Evolutionary conservation across 352 stramenopile species (phyloP).

Genomic region (Pythium biforme): DNA sequence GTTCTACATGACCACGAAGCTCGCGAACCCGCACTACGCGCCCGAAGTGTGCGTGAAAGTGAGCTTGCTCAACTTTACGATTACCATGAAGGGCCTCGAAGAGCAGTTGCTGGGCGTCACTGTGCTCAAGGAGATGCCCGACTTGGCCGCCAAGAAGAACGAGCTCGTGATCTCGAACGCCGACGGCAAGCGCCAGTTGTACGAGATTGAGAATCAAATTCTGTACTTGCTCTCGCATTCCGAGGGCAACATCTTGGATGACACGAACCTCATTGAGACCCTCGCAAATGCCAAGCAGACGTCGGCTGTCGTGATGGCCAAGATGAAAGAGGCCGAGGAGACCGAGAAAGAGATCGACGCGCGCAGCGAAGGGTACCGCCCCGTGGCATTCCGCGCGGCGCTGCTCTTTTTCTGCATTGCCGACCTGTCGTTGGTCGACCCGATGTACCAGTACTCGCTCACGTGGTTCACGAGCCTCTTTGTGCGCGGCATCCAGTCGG

Average conservation of each 20-base stretch:
- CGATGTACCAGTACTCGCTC: conserved; percentile 92
- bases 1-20: conserved; percentile 93
- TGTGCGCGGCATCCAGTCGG: conserved; percentile 83
- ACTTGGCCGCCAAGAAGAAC: conserved; percentile 90
- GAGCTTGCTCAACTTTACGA: conserved; percentile 91
- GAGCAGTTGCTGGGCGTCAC: conserved; percentile 90
- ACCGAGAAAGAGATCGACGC: conserved; percentile 90
- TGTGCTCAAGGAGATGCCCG: conserved; percentile 88
- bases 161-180: conserved; percentile 89
- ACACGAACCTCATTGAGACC: conserved; percentile 92
- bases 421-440: conserved; percentile 85
- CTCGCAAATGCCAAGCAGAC: conserved; percentile 82
- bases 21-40: conserved; percentile 91
- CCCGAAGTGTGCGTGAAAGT: conserved; percentile 92
- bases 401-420: conserved; percentile 92
- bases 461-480: conserved; percentile 94
- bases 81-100: conserved; percentile 90
- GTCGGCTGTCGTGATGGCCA: conserved; percentile 76
- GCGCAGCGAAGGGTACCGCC: conserved; percentile 83
- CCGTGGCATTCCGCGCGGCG: conserved; percentile 84
- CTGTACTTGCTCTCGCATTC: conserved; percentile 89
- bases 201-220: conserved; percentile 93
- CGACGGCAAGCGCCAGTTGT: conserved; percentile 85
- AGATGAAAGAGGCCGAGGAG: conserved; percentile 90
- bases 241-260: conserved; percentile 91